phyloP scores from a whole-genome alignment of 2,329 filamentous ascomycete species.

The Colletotrichum incanum region DNA sequence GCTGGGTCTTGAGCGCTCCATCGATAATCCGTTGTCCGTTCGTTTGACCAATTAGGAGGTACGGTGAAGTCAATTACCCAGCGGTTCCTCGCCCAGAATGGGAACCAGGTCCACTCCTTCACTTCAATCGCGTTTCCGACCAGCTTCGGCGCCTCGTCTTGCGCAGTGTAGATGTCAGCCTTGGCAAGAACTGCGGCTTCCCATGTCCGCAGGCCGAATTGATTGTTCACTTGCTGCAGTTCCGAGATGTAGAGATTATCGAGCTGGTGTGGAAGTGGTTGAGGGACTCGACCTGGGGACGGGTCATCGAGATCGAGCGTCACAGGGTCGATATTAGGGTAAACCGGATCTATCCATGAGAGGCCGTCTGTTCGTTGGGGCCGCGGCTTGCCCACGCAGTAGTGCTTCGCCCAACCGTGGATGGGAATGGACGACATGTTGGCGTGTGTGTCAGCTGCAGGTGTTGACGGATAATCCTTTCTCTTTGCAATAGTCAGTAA shows the following conservation, averaged over 20 bases:
- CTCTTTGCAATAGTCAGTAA: too few species aligned
- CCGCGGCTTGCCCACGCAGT: constrained; percentile 14
- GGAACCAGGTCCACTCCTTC: constrained; percentile 33
- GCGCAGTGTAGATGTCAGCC: neutral
- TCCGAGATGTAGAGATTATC: constrained; percentile 38
- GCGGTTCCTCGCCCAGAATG: constrained; percentile 29
- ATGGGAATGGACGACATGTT: constrained; percentile 1
- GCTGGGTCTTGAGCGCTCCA: constrained; percentile 34
- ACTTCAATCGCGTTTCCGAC: constrained; percentile 8
- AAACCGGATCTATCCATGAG: constrained; percentile 33
- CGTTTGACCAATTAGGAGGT: neutral
- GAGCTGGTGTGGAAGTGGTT: constrained; percentile 13
- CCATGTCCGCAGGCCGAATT: constrained; percentile 35
- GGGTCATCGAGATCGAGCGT: constrained; percentile 16
- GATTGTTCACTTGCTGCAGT: constrained; percentile 1
- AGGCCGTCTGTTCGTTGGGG: constrained; percentile 7
- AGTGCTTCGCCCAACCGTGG: constrained; percentile 2
- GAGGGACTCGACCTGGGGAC: neutral
- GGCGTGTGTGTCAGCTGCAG: neutral
- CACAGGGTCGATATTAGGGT: constrained; percentile 19
- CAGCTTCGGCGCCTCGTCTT: neutral
- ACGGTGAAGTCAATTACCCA: constrained; percentile 37
- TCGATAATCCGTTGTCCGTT: neutral
- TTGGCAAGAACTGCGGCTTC: constrained; percentile 33
- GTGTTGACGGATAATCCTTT: neutral